Conservation (phyloP, 2,329 filamentous ascomycete genomes). For the Colletotrichum simmondsii region DNA sequence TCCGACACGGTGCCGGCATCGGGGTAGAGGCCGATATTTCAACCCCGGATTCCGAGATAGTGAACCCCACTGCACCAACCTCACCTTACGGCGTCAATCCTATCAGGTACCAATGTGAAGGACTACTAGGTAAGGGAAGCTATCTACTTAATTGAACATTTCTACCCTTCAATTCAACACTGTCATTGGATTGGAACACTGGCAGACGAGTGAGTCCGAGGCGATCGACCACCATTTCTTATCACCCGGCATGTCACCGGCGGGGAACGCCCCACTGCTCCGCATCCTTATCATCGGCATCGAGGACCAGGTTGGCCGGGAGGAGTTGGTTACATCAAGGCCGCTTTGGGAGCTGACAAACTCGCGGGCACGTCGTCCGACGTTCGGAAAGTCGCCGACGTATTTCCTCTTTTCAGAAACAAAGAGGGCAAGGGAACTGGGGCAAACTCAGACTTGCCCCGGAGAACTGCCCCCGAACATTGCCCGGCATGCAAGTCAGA, state of each 20-base stretch:
- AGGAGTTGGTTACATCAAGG: not conserved
- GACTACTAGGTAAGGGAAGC: not conserved
- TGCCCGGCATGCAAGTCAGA: not conserved
- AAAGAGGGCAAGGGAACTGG: not conserved
- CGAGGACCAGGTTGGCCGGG: conserved; percentile 5
- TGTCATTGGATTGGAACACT: not conserved
- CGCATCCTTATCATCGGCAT: conserved; percentile 7
- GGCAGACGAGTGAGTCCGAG: not conserved
- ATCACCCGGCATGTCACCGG: conserved; percentile 10
- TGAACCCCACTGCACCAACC: too few relatives aligned
- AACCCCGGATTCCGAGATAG: not conserved
- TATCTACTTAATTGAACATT: not conserved
- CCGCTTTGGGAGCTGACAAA: not conserved
- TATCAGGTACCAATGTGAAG: not conserved
- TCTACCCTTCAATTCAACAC: not conserved
- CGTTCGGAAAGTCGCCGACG: not conserved
- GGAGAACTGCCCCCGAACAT: conserved; percentile 13
- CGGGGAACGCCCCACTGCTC: not conserved
- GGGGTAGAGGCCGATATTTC: conserved; percentile 6
- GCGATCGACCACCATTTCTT: not conserved
- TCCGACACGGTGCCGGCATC: conserved; percentile 21
- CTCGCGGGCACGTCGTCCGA: not conserved
- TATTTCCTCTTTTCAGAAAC: not conserved
- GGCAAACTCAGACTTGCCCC: not conserved
- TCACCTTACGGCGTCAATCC: not conserved